Conservation (phyloP, 2,329 filamentous ascomycete genomes). For the Cordyceps pruinosa region DNA sequence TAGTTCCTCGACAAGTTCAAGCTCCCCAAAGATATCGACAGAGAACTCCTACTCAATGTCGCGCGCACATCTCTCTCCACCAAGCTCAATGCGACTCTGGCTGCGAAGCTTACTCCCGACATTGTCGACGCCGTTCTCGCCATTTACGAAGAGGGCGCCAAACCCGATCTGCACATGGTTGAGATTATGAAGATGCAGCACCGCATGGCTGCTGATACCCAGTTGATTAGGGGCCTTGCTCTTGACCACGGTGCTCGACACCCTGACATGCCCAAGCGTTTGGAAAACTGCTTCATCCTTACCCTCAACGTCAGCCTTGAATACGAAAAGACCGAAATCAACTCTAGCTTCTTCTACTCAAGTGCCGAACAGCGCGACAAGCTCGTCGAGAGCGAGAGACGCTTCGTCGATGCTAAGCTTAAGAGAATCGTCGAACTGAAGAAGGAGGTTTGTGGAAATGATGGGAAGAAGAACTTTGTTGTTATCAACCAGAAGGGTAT, state of each 20-base stretch:
- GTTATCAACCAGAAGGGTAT: constrained; percentile 99
- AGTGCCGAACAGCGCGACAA: constrained; percentile 96
- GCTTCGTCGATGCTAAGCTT: constrained; percentile 92
- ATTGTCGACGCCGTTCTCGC: constrained; percentile 95
- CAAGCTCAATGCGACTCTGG: constrained; percentile 84
- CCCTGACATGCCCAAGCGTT: constrained; percentile 94
- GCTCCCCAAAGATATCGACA: constrained; percentile 77
- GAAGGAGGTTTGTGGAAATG: constrained; percentile 91
- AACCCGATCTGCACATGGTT: constrained; percentile 97
- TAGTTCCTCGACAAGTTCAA: constrained; percentile 95
- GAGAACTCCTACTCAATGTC: constrained; percentile 87
- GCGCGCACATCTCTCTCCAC: constrained; percentile 91
- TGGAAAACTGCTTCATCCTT: constrained; percentile 92
- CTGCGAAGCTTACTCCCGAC: constrained; percentile 83
- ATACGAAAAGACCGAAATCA: constrained; percentile 99
- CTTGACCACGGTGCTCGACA: constrained; percentile 94
- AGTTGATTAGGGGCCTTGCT: constrained; percentile 86
- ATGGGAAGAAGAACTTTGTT: constrained; percentile 91
- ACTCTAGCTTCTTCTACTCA: constrained; percentile 98
- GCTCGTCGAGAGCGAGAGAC: constrained; percentile 92
- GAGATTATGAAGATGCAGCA: constrained; percentile 99
- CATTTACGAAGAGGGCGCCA: constrained; percentile 82
- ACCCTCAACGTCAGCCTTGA: constrained; percentile 95
- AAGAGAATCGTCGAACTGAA: constrained; percentile 97
- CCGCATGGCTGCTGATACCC: constrained; percentile 88